Conservation (phyloP, 2,329 filamentous ascomycete species). For the Penicillium sp. region DNA sequence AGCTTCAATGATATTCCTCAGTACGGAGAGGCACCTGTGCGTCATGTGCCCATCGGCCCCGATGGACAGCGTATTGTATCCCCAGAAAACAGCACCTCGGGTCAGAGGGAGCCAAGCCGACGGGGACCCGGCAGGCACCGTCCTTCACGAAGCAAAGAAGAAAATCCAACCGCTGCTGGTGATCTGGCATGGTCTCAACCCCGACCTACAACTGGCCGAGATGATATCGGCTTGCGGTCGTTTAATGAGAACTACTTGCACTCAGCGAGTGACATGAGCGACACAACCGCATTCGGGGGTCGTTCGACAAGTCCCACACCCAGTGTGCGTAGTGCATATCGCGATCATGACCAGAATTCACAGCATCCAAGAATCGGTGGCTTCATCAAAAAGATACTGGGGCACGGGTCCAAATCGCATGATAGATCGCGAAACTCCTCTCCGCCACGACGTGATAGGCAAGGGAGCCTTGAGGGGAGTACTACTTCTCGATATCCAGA, state of each 20-base stretch:
- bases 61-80: constrained; percentile 67
- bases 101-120: constrained; percentile 55
- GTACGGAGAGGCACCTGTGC: constrained; percentile 75
- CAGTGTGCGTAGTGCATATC: constrained; percentile 65
- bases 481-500: constrained; percentile 27
- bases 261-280: constrained; percentile 52
- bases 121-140: constrained; percentile 49
- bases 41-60: constrained; percentile 65
- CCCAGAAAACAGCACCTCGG: constrained; percentile 43
- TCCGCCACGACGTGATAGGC: constrained; percentile 32
- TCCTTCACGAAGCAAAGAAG: constrained; percentile 58
- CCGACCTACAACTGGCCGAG: constrained; percentile 71
- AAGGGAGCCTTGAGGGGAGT: constrained; percentile 38
- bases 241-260: constrained; percentile 50
- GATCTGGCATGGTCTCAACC: constrained; percentile 53
- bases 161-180: constrained; percentile 43
- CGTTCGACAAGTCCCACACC: constrained; percentile 81
- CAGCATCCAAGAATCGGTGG: constrained; percentile 17
- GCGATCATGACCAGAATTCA: constrained; percentile 44
- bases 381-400: constrained; percentile 9
- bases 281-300: constrained; percentile 51
- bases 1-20: constrained; percentile 75
- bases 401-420: constrained; percentile 24
- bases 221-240: constrained; percentile 60
- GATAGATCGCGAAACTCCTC: constrained; percentile 34